Conservation (phyloP, 257 asterid genomes). For the Anisodus tanguticus region DNA sequence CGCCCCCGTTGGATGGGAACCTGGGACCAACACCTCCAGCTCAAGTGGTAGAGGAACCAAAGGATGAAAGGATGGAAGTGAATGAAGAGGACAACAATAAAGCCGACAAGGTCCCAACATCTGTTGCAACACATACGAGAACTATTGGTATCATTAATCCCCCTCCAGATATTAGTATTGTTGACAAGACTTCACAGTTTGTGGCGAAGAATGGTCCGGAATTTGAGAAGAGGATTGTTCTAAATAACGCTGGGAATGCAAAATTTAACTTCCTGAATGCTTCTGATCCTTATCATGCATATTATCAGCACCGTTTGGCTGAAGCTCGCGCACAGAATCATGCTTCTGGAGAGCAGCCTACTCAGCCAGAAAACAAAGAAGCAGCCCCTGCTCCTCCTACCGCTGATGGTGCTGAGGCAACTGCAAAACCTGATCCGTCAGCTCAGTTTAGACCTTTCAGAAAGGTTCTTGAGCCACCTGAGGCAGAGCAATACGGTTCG, state of each 20-base stretch:
- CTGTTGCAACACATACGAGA: constrained; percentile 84
- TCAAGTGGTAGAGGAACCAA: constrained; percentile 49
- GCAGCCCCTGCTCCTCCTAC: constrained; percentile 44
- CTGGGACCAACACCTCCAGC: constrained; percentile 64
- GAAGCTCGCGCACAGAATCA: constrained; percentile 83
- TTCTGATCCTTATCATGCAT: constrained; percentile 93
- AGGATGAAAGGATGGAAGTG: constrained; percentile 32
- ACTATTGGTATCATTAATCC: constrained; percentile 90
- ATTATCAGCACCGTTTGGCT: constrained; percentile 83
- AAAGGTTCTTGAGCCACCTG: constrained; percentile 92
- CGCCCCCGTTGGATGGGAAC: constrained; percentile 78
- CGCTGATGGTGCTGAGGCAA: constrained; percentile 53
- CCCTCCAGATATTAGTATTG: constrained; percentile 84
- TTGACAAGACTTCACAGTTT: constrained; percentile 83
- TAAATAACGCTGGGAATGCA: constrained; percentile 78
- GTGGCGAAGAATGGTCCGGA: constrained; percentile 92
- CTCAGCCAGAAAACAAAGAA: constrained; percentile 49
- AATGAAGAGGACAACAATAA: constrained; percentile 43
- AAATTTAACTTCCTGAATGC: constrained; percentile 75
- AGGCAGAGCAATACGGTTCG: constrained; percentile 90
- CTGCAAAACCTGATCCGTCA: constrained; percentile 67
- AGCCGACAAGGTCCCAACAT: constrained; percentile 45
- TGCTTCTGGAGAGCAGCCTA: constrained; percentile 50
- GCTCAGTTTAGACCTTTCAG: constrained; percentile 65
- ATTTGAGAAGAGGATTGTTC: constrained; percentile 79